These are phyloP conservation scores for Thelonectria blattea DNA, from an alignment of 2,329 filamentous ascomycete species.

Conservation along the genomic window DNA sequence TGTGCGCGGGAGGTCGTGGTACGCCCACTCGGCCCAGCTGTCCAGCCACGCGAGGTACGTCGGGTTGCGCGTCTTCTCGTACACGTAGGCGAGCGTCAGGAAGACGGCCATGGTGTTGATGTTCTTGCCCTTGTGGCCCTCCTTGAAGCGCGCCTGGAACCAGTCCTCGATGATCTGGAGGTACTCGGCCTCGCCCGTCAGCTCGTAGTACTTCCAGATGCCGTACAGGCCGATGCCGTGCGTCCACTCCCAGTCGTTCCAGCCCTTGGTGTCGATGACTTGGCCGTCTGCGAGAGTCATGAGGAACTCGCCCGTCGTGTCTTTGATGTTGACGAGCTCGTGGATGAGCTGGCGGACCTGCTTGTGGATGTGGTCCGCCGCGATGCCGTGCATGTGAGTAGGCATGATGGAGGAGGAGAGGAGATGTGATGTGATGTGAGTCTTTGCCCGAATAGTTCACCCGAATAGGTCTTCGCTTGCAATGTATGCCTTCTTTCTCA, in stretches of 20 bases:
- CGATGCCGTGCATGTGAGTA: conserved; percentile 51
- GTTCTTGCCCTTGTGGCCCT: conserved; percentile 80
- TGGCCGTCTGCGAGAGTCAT: conserved; percentile 73
- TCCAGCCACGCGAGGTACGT: conserved; percentile 80
- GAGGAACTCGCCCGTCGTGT: conserved; percentile 76
- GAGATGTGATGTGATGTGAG: neutral
- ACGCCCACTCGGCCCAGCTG: conserved; percentile 82
- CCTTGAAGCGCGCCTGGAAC: conserved; percentile 72
- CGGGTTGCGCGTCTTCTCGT: conserved; percentile 73
- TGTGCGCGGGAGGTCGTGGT: conserved; percentile 76
- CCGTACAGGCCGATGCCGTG: conserved; percentile 82
- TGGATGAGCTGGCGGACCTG: conserved; percentile 71
- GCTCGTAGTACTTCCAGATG: conserved; percentile 80
- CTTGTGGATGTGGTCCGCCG: conserved; percentile 54
- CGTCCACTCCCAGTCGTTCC: conserved; percentile 85
- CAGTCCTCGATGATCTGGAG: conserved; percentile 74
- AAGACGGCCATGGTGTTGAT: conserved; percentile 87
- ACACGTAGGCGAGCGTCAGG: conserved; percentile 77
- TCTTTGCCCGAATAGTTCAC: neutral
- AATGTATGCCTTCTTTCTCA: neutral
- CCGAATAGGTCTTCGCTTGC: neutral
- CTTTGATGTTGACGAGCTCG: conserved; percentile 79
- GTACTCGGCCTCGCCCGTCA: conserved; percentile 67
- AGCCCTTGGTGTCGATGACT: conserved; percentile 83
- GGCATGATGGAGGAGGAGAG: conserved; percentile 33